phyloP scores from a whole-genome alignment of 2,329 filamentous ascomycete genomes.

The Fusarium albosuccineum region DNA sequence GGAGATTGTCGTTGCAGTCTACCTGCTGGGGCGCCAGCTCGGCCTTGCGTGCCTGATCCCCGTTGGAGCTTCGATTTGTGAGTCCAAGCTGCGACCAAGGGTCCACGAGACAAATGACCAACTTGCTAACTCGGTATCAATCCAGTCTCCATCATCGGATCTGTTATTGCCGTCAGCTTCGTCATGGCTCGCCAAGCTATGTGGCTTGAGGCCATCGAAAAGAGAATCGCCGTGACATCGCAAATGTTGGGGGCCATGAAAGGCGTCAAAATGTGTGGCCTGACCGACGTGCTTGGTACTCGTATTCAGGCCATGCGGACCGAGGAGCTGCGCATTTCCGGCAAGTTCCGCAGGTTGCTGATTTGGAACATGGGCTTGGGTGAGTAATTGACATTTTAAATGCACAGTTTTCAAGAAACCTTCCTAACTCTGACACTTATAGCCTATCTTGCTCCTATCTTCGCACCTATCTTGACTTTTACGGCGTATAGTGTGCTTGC shows the following conservation, averaged over 20 bases:
- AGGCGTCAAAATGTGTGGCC: slow-evolving; percentile 51
- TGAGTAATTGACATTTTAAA: slow-evolving; percentile 2
- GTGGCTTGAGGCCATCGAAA: slow-evolving; percentile 49
- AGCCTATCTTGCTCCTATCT: slow-evolving; percentile 37
- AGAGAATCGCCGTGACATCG: slow-evolving; percentile 45
- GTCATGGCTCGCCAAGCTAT: slow-evolving; percentile 43
- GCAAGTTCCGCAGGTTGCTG: slow-evolving; percentile 30
- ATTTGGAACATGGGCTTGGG: slow-evolving; percentile 40
- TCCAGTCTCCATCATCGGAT: slow-evolving; percentile 41
- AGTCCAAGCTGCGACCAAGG: slow-evolving; percentile 1
- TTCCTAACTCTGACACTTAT: not conserved
- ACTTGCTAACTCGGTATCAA: not conserved
- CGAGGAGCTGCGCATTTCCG: slow-evolving; percentile 24
- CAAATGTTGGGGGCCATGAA: slow-evolving; percentile 49
- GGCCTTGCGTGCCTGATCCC: slow-evolving; percentile 30
- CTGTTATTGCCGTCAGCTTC: slow-evolving; percentile 42
- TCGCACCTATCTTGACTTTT: slow-evolving; percentile 33
- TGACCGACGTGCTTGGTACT: slow-evolving; percentile 32
- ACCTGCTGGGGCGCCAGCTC: slow-evolving; percentile 57
- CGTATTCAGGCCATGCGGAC: slow-evolving; percentile 22
- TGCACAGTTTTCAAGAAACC: not conserved
- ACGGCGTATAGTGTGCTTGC: slow-evolving; percentile 33
- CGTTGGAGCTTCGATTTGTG: slow-evolving; percentile 33
- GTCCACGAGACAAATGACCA: not conserved
- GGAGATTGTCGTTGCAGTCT: slow-evolving; percentile 60